phyloP scores from a whole-genome alignment of 2,329 filamentous ascomycete genomes.

The Neofusicoccum umdonicola region DNA sequence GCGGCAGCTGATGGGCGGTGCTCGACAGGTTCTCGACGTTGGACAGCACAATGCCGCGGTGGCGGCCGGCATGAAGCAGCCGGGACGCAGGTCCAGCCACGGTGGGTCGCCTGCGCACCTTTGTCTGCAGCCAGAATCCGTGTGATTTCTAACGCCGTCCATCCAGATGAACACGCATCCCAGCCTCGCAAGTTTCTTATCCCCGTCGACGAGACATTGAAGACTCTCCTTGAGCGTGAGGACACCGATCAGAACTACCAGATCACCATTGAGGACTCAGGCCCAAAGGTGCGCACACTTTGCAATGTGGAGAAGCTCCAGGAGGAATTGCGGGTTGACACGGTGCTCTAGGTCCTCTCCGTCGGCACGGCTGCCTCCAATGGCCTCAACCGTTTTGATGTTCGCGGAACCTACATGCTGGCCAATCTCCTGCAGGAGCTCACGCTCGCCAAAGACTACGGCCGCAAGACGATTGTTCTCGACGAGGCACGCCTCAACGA shows the following conservation, averaged over 20 bases:
- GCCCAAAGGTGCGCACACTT: conserved; percentile 68
- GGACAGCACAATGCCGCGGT: conserved; percentile 30
- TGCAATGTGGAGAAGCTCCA: background rate
- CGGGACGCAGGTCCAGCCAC: conserved; percentile 38
- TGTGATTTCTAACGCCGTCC: background rate
- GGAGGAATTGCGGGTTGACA: background rate
- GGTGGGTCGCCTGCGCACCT: conserved; percentile 23
- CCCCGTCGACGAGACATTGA: conserved; percentile 78
- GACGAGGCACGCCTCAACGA: conserved; percentile 91
- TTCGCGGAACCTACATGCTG: conserved; percentile 95
- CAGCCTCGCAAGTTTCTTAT: conserved; percentile 78
- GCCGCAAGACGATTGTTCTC: conserved; percentile 83
- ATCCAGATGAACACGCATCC: conserved; percentile 67
- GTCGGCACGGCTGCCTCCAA: conserved; percentile 82
- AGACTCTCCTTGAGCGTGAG: conserved; percentile 76
- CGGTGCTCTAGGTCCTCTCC: conserved; percentile 62
- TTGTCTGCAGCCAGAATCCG: background rate
- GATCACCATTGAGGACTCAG: conserved; percentile 94
- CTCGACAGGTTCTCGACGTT: background rate
- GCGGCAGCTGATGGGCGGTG: background rate
- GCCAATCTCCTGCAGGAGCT: conserved; percentile 95
- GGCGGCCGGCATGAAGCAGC: conserved; percentile 26
- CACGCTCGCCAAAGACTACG: conserved; percentile 85
- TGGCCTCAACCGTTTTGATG: conserved; percentile 82
- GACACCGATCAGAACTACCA: conserved; percentile 91